A percentile compares a stretch with the other conserved stretches of the same genome.
Conservation (phyloP, 2,329 filamentous ascomycete species). For the Trichoderma pleuroti region DNA sequence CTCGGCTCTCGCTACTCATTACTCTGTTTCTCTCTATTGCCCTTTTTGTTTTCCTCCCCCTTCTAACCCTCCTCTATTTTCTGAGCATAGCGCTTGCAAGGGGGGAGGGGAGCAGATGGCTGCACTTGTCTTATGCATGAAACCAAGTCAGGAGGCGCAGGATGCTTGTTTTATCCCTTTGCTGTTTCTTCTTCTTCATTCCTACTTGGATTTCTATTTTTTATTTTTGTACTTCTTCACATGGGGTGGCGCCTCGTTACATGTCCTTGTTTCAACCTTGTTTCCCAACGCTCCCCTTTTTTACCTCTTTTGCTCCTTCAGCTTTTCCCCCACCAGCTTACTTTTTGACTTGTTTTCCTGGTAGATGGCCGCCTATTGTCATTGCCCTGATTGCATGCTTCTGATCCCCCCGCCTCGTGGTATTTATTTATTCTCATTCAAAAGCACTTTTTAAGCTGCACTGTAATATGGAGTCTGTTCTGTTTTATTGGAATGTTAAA, state of each 20-base stretch:
- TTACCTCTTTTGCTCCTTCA: constrained; percentile 15
- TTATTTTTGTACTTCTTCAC: not conserved
- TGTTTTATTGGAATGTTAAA: not conserved
- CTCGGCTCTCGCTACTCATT: not conserved
- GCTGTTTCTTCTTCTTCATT: not conserved
- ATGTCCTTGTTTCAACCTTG: constrained; percentile 6
- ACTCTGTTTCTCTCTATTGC: not conserved
- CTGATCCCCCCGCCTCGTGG: constrained; percentile 21
- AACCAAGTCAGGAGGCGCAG: constrained; percentile 1
- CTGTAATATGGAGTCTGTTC: constrained; percentile 10
- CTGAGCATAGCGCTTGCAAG: constrained; percentile 1
- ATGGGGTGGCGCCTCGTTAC: constrained; percentile 3
- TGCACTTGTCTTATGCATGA: constrained; percentile 9
- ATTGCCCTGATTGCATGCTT: constrained; percentile 19
- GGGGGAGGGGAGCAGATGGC: not conserved
- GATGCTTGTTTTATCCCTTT: not conserved
- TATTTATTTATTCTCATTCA: constrained; percentile 20
- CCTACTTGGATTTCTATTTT: not conserved
- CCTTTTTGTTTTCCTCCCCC: not conserved
- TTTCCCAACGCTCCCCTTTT: not conserved
- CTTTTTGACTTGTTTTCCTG: not conserved
- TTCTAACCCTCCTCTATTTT: not conserved
- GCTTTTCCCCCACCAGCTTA: constrained; percentile 11
- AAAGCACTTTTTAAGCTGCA: constrained; percentile 1
- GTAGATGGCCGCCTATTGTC: constrained; percentile 8